A percentile compares a stretch with the other conserved stretches of the same genome.
Evolutionary conservation across 2,329 filamentous ascomycete species (phyloP).

Genomic region (Ilyonectria sp.): DNA sequence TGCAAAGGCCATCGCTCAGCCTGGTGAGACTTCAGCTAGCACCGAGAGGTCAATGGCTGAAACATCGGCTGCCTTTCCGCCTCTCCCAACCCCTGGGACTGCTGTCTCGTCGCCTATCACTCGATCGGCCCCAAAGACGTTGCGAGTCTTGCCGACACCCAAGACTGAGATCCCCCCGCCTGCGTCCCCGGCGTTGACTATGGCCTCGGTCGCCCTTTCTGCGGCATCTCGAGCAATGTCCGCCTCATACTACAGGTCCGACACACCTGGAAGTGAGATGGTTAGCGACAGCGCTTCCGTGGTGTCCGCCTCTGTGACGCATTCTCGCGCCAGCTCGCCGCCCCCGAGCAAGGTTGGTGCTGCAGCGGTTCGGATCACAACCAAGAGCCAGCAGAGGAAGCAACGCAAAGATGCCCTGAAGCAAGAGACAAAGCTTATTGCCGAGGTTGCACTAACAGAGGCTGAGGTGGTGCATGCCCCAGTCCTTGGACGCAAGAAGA

Average conservation of each 20-base stretch:
- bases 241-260: slow-evolving; percentile 69
- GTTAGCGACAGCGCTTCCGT: slow-evolving; percentile 85
- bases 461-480: slow-evolving; percentile 76
- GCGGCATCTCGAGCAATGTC: slow-evolving; percentile 51
- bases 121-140: slow-evolving; percentile 72
- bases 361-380: slow-evolving; percentile 77
- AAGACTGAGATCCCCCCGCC: slow-evolving; percentile 70
- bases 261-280: slow-evolving; percentile 80
- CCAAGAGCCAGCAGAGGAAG: slow-evolving; percentile 86
- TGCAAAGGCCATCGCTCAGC: slow-evolving; percentile 55
- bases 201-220: slow-evolving; percentile 51
- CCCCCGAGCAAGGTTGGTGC: slow-evolving; percentile 76
- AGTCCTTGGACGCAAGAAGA: slow-evolving; percentile 86
- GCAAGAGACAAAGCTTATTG: slow-evolving; percentile 71
- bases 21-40: slow-evolving; percentile 46
- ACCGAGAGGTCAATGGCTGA: slow-evolving; percentile 53
- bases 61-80: slow-evolving; percentile 64
- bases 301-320: slow-evolving; percentile 78
- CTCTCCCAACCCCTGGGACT: slow-evolving; percentile 63
- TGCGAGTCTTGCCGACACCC: slow-evolving; percentile 79
- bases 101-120: slow-evolving; percentile 65
- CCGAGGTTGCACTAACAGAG: slow-evolving; percentile 66
- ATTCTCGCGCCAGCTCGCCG: slow-evolving; percentile 80
- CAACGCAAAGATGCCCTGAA: slow-evolving; percentile 78
- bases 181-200: slow-evolving; percentile 50